Conservation (phyloP, 768 basidiomycete genomes). For the Cyclocybe aegerita region DNA sequence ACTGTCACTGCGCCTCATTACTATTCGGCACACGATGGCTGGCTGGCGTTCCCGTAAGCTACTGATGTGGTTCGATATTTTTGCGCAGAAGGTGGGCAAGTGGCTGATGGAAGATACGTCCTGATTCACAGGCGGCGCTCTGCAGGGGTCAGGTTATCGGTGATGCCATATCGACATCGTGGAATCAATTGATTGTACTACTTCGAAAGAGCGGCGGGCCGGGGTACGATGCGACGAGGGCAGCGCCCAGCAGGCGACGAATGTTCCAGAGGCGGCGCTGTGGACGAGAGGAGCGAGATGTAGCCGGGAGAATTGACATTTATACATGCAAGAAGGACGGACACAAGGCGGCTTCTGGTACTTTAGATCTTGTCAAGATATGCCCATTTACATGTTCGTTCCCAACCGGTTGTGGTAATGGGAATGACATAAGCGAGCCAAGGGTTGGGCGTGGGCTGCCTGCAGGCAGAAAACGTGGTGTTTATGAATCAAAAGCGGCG, state of each 20-base stretch:
- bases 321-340: not conserved
- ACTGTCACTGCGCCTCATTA: constrained; percentile 2
- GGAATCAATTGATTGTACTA: not conserved
- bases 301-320: not conserved
- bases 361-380: constrained; percentile 20
- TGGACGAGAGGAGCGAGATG: constrained; percentile 1
- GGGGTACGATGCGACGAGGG: not conserved
- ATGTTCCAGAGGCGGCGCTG: not conserved
- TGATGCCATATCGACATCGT: constrained; percentile 16
- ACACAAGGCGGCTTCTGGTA: constrained; percentile 12
- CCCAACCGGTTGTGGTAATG: constrained; percentile 18
- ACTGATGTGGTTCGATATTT: not conserved
- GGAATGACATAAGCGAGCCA: constrained; percentile 40
- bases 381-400: constrained; percentile 20
- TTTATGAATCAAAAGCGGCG: constrained; percentile 53
- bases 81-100: constrained; percentile 3
- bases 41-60: constrained; percentile 5
- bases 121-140: constrained; percentile 2
- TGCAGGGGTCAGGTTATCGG: constrained; percentile 10
- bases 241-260: constrained; percentile 1
- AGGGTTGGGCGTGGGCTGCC: constrained; percentile 46
- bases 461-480: constrained; percentile 80
- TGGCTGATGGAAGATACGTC: constrained; percentile 19
- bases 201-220: too few species aligned
- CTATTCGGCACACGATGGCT: constrained; percentile 12